A percentile compares a stretch with the other conserved stretches of the same genome.
Conservation (phyloP, 768 basidiomycete species). For the Chalciporus pseudorubinellus region DNA sequence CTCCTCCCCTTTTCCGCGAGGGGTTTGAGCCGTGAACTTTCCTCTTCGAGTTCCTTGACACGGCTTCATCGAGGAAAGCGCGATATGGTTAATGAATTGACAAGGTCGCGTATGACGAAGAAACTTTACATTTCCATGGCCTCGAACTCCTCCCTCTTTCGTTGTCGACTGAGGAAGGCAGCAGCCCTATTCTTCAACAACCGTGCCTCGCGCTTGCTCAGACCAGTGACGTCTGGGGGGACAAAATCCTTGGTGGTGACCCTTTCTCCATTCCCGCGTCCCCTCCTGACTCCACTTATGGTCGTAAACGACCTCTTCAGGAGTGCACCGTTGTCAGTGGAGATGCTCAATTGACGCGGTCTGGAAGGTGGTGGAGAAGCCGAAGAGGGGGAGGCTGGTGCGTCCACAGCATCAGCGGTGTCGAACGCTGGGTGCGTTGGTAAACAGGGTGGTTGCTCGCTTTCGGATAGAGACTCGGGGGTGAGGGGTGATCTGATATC, state of each 20-base stretch:
- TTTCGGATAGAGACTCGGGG: slow-evolving; percentile 42
- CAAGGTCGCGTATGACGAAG: slow-evolving; percentile 5
- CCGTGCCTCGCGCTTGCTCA: slow-evolving; percentile 87
- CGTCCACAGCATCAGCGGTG: slow-evolving; percentile 38
- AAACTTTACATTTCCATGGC: slow-evolving; percentile 80
- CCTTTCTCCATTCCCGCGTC: slow-evolving; percentile 45
- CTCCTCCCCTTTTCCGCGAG: slow-evolving; percentile 48
- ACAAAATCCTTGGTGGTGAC: slow-evolving; percentile 78
- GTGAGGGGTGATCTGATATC: slow-evolving; percentile 53
- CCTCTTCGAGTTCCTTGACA: slow-evolving; percentile 80
- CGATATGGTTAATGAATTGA: slow-evolving; percentile 18
- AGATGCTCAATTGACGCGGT: slow-evolving; percentile 34
- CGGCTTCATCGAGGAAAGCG: slow-evolving; percentile 46
- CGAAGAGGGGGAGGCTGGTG: slow-evolving; percentile 34
- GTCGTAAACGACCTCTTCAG: slow-evolving; percentile 45
- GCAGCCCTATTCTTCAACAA: slow-evolving; percentile 91
- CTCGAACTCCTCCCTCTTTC: slow-evolving; percentile 92
- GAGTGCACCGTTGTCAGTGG: slow-evolving; percentile 31
- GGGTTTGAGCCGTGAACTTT: slow-evolving; percentile 70
- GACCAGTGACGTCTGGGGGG: slow-evolving; percentile 83
- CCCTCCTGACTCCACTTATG: slow-evolving; percentile 44
- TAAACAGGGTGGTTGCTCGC: slow-evolving; percentile 53
- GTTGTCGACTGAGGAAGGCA: slow-evolving; percentile 86
- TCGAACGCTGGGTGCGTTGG: slow-evolving; percentile 76
- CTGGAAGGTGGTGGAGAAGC: slow-evolving; percentile 29